Evolutionary conservation across 164 flowering plant genomes (phyloP), one percentile per base, ranked within the genome.

Genomic region (Macadamia tetraphylla): DNA sequence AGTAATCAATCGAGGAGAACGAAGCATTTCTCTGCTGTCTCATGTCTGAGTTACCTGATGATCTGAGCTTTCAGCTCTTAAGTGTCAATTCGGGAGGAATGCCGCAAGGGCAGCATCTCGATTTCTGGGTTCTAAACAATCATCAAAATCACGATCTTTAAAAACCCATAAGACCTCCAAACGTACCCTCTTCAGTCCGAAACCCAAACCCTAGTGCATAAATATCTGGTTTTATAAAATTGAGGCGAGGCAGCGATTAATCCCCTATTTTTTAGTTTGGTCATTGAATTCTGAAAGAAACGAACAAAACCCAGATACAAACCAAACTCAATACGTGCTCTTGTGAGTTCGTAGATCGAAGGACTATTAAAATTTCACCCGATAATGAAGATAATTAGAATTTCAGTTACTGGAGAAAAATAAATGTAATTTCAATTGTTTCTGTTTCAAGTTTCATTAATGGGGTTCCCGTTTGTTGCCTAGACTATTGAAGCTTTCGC

Each of bases 1-100:
- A 89, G 78, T 13, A 84, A 81, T 60, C 79, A 74, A 18, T 62
- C 74, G 6, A 93, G 84, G 70, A 76, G 81, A 75, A 70, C 68
- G 63, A 89, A 91, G 79, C 91, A 93, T 51, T 73, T 87, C 62
- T 82, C 80, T 1, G 91, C 82, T 70, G 75, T 87, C 68, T 87
- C 79, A 64, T 68, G 85, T 67, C 96, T 97, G 23, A 93, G 60
- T 70, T 74, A 87, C 71, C 67, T 74, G 29, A 76, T 42, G 51
- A 93, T 83, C 35, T 67, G 75, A 70, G 82, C 81, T 77, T 86
- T 23, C 23, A 23, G 23, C 23, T 23, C 23, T 23, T 23, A 23
- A 23, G 23, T 23, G 23, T 23, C 23, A n/a, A 88, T 68, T 60
- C 94, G 84, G 40, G 82, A 52, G 52, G 52, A 76, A 30, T 68